phyloP scores from a whole-genome alignment of 768 basidiomycete genomes.

The Phaffia australis region DNA sequence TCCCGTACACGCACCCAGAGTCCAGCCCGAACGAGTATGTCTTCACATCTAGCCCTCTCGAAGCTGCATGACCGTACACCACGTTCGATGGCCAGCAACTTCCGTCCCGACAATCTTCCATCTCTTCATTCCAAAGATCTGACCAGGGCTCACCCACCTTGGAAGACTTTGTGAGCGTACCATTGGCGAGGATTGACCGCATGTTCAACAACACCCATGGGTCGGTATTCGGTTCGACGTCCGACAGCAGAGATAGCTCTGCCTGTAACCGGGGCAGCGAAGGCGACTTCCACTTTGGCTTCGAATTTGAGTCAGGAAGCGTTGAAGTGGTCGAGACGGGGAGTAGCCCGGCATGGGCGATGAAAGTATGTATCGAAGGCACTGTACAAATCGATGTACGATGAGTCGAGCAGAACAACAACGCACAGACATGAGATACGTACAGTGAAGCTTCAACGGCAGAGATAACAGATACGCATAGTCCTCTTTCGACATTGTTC shows the following conservation, averaged over 20 bases:
- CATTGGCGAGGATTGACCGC: slow-evolving; percentile 46
- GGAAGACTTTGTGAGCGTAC: slow-evolving; percentile 41
- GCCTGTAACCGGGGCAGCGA: slow-evolving; percentile 5
- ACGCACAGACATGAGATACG: background rate
- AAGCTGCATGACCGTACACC: slow-evolving; percentile 44
- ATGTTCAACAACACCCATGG: slow-evolving; percentile 71
- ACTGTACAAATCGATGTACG: slow-evolving; percentile 30
- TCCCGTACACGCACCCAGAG: slow-evolving; percentile 57
- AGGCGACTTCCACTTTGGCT: slow-evolving; percentile 3
- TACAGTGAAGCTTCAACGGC: slow-evolving; percentile 56
- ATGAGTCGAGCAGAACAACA: background rate
- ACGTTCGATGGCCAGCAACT: slow-evolving; percentile 24
- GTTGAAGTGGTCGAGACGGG: slow-evolving; percentile 50
- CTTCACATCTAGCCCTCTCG: slow-evolving; percentile 66
- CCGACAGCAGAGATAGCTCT: slow-evolving; percentile 38
- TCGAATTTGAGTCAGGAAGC: background rate
- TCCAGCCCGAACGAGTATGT: slow-evolving; percentile 79
- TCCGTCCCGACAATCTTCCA: slow-evolving; percentile 33
- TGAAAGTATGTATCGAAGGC: slow-evolving; percentile 60
- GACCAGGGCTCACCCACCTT: slow-evolving; percentile 61
- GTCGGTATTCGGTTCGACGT: slow-evolving; percentile 63
- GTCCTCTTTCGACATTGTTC: slow-evolving; percentile 50
- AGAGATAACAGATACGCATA: slow-evolving; percentile 64
- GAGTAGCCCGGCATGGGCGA: slow-evolving; percentile 76
- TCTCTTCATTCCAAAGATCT: slow-evolving; percentile 49